These are phyloP conservation scores for Aspergillus novoparasiticus DNA, from an alignment of 2,329 filamentous ascomycete genomes.

Conservation along the genomic window DNA sequence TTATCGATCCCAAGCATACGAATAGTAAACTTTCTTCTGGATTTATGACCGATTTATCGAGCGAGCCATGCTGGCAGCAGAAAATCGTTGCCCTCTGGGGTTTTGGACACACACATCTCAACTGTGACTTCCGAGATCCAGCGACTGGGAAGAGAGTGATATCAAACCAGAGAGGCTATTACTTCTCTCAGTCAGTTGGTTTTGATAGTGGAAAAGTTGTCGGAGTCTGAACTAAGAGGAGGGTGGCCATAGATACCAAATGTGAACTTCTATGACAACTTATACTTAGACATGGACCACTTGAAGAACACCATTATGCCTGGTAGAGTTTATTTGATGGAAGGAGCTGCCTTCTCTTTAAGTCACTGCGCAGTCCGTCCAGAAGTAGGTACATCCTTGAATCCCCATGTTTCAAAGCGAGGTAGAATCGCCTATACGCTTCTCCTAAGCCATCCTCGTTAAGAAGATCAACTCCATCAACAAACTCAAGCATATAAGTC, in stretches of 20 bases:
- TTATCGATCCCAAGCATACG: constrained; percentile 28
- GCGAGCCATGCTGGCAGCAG: constrained; percentile 40
- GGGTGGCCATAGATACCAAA: not conserved
- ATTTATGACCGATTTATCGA: constrained; percentile 43
- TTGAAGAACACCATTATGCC: not conserved
- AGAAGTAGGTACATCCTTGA: constrained; percentile 19
- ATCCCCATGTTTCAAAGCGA: constrained; percentile 19
- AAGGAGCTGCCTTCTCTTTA: constrained; percentile 2
- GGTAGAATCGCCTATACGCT: constrained; percentile 20
- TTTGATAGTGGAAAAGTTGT: constrained; percentile 37
- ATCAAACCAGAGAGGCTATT: constrained; percentile 44
- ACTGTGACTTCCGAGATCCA: constrained; percentile 38
- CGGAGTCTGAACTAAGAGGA: not conserved
- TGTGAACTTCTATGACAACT: too few species aligned
- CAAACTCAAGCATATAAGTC: constrained; percentile 24
- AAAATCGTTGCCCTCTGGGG: constrained; percentile 43
- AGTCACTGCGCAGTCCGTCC: constrained; percentile 17
- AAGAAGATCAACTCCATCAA: constrained; percentile 22
- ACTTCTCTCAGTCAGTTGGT: constrained; percentile 31
- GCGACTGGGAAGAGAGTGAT: constrained; percentile 28
- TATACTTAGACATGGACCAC: not conserved
- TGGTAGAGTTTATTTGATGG: not conserved
- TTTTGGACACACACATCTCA: constrained; percentile 51
- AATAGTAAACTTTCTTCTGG: constrained; percentile 29
- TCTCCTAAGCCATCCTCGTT: constrained; percentile 18